Evolutionary conservation across 768 basidiomycete species (phyloP).

Genomic region (Trametes cingulata): DNA sequence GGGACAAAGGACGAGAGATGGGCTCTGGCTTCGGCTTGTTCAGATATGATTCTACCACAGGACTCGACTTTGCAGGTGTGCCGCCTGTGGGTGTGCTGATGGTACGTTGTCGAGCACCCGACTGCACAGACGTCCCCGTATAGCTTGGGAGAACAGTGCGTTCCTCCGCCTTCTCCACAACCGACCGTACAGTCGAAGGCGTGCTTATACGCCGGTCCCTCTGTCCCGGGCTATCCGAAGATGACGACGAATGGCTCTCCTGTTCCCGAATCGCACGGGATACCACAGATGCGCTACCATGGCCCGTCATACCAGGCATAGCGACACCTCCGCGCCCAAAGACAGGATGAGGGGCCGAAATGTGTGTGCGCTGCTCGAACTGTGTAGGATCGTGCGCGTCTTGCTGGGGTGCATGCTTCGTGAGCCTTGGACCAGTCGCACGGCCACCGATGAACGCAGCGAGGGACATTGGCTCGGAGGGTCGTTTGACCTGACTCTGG

Average conservation of each 20-base stretch:
- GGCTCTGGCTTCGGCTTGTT: conserved; percentile 11
- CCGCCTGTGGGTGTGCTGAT: conserved; percentile 47
- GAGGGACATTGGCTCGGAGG: conserved; percentile 60
- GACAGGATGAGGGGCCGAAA: conserved; percentile 62
- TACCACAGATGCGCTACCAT: conserved; percentile 15
- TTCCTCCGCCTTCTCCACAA: conserved; percentile 42
- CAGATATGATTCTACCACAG: background rate
- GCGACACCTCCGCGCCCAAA: conserved; percentile 77
- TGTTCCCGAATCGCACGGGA: conserved; percentile 14
- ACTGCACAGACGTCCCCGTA: conserved; percentile 27
- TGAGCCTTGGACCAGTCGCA: conserved; percentile 73
- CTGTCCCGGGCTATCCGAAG: background rate
- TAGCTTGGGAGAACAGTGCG: conserved; percentile 33
- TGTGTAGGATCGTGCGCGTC: conserved; percentile 65
- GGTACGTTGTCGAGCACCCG: conserved; percentile 45
- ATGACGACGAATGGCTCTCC: conserved; percentile 3
- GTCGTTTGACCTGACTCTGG: conserved; percentile 4
- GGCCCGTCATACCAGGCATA: conserved; percentile 65
- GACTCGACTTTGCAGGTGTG: background rate
- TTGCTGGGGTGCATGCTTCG: conserved; percentile 68
- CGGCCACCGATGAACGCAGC: conserved; percentile 82
- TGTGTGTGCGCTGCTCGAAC: conserved; percentile 59
- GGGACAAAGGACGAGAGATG: conserved; percentile 8
- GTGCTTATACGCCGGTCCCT: conserved; percentile 37
- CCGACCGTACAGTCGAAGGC: conserved; percentile 35